A percentile compares a stretch with the other conserved stretches of the same genome.
phyloP scores from a whole-genome alignment of 352 stramenopile genomes.

The Pythium aristosporum region DNA sequence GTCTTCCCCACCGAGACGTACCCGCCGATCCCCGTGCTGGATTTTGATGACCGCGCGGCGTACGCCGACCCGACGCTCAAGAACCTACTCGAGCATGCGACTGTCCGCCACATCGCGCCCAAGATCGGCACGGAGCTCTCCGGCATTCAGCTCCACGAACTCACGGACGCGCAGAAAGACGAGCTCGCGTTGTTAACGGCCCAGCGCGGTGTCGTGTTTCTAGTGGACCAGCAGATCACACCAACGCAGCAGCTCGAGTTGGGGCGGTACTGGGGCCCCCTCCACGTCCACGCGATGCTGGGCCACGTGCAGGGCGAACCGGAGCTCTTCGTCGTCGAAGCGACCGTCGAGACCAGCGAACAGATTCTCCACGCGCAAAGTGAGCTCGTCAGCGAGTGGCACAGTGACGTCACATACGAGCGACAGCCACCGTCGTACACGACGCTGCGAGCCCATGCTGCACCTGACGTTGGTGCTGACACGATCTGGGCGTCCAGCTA shows the following conservation, averaged over 20 bases:
- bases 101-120: slow-evolving; percentile 21
- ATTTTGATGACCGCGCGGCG: slow-evolving; percentile 30
- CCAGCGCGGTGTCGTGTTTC: slow-evolving; percentile 20
- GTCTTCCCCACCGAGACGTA: slow-evolving; percentile 32
- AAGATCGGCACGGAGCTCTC: slow-evolving; percentile 32
- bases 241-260: slow-evolving; percentile 30
- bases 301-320: slow-evolving; percentile 27
- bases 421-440: slow-evolving; percentile 37
- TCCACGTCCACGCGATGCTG: slow-evolving; percentile 34
- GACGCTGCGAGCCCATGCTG: slow-evolving; percentile 27
- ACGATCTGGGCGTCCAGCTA: slow-evolving; percentile 43
- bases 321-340: slow-evolving; percentile 28
- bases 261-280: slow-evolving; percentile 30
- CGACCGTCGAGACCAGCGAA: slow-evolving; percentile 18
- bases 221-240: slow-evolving; percentile 22
- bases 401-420: slow-evolving; percentile 41
- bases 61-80: slow-evolving; percentile 38
- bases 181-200: slow-evolving; percentile 21
- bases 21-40: slow-evolving; percentile 30
- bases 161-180: slow-evolving; percentile 31
- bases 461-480: slow-evolving; percentile 36
- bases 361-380: slow-evolving; percentile 24
- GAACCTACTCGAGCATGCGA: slow-evolving; percentile 29
- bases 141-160: slow-evolving; percentile 34
- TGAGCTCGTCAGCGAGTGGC: slow-evolving; percentile 36